Base-by-base conservation (phyloP, 306 rosid species). In the Datisca glomerata region DNA sequence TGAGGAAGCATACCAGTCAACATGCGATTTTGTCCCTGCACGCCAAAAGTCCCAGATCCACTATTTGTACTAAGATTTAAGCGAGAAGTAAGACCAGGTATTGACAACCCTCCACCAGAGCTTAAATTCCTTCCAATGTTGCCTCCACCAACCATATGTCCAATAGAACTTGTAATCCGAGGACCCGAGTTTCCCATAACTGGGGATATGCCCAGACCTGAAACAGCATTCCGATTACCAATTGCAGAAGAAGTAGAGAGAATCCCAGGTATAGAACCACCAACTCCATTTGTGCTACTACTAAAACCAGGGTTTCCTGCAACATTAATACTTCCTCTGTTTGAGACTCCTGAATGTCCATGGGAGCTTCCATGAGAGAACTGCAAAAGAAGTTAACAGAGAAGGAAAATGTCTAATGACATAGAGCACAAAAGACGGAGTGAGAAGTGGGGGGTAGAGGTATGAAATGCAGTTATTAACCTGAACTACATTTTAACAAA, bases 241-340 rank as follows among this genome's bases (percentile, higher is more conserved):
- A 83, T 71, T 65, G 91, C 84, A 74, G 79, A 93, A 60, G 98
- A 84, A 43, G 93, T 74, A 63, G 95, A 75, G 68, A 84, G 77
- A 84, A 84, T 74, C 72, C 98, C 94, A 61, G 98, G 95, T 67
- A 89, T 75, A 63, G 98, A 80, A 70, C 95, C 85, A 41, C 96
- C 94, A 68, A 91, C 80, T 66, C 92, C 98, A 75, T 84, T 91
- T 75, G 94, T 54, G 80, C 74, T 70, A 73, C 74, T 84, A 78
- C 76, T 78, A 78, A 72, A 91, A 70, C 98, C 98, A 75, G 94
- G 96, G 38, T 77, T 84, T 59, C 95, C 97, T 43, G 84, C 91
- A 45, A 84, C 81, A 84, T 70, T 78, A 63, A 85, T 68, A 80
- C 98, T 91, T 80, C 97, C 98, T 80, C 98, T 84, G 62, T 60